Conservation (phyloP, 1,284 basidiomycete species). For the Boletus sp. region DNA sequence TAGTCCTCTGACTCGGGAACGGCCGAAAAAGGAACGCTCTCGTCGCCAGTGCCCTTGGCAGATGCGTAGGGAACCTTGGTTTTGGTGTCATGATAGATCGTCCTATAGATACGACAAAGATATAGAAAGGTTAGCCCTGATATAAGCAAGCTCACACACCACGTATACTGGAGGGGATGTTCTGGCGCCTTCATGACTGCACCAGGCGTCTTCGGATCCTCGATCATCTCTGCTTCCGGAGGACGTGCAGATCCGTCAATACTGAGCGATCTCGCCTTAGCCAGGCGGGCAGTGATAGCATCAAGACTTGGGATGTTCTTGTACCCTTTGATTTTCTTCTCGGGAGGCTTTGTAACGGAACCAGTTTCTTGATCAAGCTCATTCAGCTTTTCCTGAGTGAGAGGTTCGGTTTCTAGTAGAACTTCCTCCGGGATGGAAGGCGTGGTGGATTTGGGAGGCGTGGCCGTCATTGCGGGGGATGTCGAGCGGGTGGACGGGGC, state of each 20-base stretch:
- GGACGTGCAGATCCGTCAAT: conserved; percentile 69
- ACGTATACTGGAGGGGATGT: conserved; percentile 80
- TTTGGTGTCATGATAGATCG: conserved; percentile 86
- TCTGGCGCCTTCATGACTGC: conserved; percentile 69
- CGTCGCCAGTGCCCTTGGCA: conserved; percentile 30
- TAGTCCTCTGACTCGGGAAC: conserved; percentile 63
- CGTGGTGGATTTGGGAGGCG: conserved; percentile 47
- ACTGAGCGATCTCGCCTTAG: conserved; percentile 62
- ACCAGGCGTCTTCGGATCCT: conserved; percentile 76
- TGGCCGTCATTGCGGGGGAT: conserved; percentile 31
- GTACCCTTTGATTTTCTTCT: conserved; percentile 63
- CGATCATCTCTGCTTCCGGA: conserved; percentile 69
- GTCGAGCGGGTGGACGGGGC: conserved; percentile 56
- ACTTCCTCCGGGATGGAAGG: conserved; percentile 39
- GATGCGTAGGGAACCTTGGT: conserved; percentile 59
- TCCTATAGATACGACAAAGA: conserved; percentile 46
- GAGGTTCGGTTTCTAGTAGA: conserved; percentile 41
- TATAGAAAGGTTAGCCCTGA: conserved; percentile 3
- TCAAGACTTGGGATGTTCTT: conserved; percentile 82
- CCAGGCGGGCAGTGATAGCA: conserved; percentile 72
- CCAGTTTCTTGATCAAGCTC: conserved; percentile 51
- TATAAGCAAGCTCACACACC: conserved; percentile 46
- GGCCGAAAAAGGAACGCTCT: conserved; percentile 28
- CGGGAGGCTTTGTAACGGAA: conserved; percentile 17
- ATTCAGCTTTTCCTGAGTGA: conserved; percentile 60